These are phyloP conservation scores for Thalia dealbata DNA, from an alignment of 176 grass and related monocot genomes.

Conservation along the genomic window DNA sequence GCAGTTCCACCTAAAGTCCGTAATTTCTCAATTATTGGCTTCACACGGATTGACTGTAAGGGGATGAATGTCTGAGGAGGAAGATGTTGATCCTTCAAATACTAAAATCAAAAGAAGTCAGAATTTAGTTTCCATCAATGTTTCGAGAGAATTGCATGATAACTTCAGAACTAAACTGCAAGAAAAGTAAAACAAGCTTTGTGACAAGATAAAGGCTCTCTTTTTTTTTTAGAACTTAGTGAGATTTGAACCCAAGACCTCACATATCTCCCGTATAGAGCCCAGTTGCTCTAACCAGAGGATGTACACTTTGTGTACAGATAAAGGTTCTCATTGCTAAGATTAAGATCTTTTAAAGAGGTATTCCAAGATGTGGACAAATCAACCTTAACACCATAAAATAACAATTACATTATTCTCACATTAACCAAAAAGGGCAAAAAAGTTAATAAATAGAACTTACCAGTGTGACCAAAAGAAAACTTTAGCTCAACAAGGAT, in stretches of 20 bases:
- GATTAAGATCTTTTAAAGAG: neutral
- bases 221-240: too few species aligned
- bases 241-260: too few species aligned
- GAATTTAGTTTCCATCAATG: neutral
- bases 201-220: too few species aligned
- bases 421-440: neutral
- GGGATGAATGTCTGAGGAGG: constrained; percentile 99
- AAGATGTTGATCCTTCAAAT: constrained; percentile 95
- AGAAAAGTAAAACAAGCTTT: neutral
- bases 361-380: neutral
- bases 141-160: neutral
- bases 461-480: too few species aligned
- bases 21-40: constrained; percentile 75
- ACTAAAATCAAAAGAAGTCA: constrained; percentile 43
- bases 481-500: too few species aligned
- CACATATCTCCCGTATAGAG: too few species aligned
- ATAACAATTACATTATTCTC: neutral
- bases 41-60: constrained; percentile 84
- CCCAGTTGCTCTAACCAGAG: too few species aligned
- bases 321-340: neutral
- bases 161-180: neutral
- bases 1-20: constrained; percentile 84
- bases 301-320: neutral
- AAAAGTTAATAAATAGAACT: neutral
- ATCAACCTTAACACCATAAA: neutral